Conservation (phyloP, 179 eudicot genomes). For the Silene coronaria region DNA sequence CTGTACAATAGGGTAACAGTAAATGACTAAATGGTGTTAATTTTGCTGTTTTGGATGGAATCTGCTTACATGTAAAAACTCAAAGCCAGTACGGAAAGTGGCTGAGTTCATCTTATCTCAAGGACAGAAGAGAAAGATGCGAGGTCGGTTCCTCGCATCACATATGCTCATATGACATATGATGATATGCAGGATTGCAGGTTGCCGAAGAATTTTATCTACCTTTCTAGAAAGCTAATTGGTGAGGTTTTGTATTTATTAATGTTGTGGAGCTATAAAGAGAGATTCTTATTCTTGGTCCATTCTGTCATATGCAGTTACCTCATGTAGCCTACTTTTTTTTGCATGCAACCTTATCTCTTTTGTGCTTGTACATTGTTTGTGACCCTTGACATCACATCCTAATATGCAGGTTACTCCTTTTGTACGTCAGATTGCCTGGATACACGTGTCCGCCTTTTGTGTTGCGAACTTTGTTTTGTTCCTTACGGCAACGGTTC, state of each 20-base stretch:
- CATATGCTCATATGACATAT: slow-evolving; percentile 17
- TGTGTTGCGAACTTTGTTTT: slow-evolving; percentile 8
- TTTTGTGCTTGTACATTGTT: slow-evolving; percentile 25
- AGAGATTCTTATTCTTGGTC: slow-evolving; percentile 31
- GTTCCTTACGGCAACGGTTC: neutral
- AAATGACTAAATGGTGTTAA: slow-evolving; percentile 5
- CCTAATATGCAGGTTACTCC: slow-evolving; percentile 16
- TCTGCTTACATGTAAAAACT: slow-evolving; percentile 16
- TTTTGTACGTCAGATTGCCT: slow-evolving; percentile 20
- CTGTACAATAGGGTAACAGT: slow-evolving; percentile 2
- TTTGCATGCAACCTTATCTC: slow-evolving; percentile 22
- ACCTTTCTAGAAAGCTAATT: slow-evolving; percentile 26
- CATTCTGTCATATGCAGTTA: slow-evolving; percentile 20
- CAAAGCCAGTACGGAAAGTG: slow-evolving; percentile 25
- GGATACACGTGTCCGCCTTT: slow-evolving; percentile 20
- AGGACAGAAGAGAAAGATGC: slow-evolving; percentile 14
- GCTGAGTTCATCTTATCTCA: slow-evolving; percentile 24
- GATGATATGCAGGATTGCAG: slow-evolving; percentile 22
- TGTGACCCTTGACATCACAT: slow-evolving; percentile 19
- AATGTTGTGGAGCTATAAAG: slow-evolving; percentile 25
- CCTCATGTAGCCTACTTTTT: slow-evolving; percentile 8
- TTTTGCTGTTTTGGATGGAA: slow-evolving; percentile 14
- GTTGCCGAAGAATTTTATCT: slow-evolving; percentile 22
- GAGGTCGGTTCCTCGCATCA: slow-evolving; percentile 30
- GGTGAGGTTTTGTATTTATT: slow-evolving; percentile 22